Conservation (phyloP, 371 early-diverging fungal genomes). For the Mortierella sp. region DNA sequence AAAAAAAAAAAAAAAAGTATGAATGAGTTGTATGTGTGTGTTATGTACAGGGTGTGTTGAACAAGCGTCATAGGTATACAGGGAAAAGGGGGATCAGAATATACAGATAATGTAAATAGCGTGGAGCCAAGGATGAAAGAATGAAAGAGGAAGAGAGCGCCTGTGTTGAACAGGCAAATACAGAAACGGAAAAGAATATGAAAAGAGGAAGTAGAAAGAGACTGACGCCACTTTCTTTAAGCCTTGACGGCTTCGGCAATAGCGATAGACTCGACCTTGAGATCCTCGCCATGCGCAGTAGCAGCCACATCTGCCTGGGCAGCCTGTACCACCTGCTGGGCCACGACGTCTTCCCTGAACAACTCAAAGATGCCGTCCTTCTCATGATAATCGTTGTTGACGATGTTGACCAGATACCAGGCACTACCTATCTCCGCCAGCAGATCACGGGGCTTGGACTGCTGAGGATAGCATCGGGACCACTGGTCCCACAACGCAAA, state of each 20-base stretch:
- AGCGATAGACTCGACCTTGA: background rate
- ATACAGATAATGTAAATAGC: conserved; percentile 22
- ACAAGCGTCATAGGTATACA: conserved; percentile 49
- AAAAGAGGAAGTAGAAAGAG: background rate
- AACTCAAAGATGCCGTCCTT: conserved; percentile 76
- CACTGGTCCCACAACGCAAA: conserved; percentile 92
- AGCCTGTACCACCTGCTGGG: conserved; percentile 1
- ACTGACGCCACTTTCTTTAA: conserved; percentile 3
- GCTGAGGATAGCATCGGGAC: conserved; percentile 79
- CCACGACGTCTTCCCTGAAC: conserved; percentile 59
- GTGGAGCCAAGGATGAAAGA: conserved; percentile 1
- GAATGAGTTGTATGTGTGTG: background rate
- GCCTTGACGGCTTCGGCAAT: conserved; percentile 20
- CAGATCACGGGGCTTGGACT: conserved; percentile 63
- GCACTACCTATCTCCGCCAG: conserved; percentile 69
- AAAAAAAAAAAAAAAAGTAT: conserved; percentile 4
- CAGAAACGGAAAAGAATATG: conserved; percentile 1
- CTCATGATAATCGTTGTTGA: conserved; percentile 89
- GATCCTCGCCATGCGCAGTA: background rate
- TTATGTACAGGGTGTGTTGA: conserved; percentile 51
- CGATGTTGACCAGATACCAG: conserved; percentile 92
- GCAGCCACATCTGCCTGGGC: too few species aligned
- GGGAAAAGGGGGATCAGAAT: conserved; percentile 5
- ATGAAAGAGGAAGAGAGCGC: too few species aligned
- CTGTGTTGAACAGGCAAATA: conserved; percentile 52